Percentiles rank a stretch among this genome's conserved stretches.
Conservation (phyloP, 2,329 filamentous ascomycete species). For the Gyromitra esculenta region DNA sequence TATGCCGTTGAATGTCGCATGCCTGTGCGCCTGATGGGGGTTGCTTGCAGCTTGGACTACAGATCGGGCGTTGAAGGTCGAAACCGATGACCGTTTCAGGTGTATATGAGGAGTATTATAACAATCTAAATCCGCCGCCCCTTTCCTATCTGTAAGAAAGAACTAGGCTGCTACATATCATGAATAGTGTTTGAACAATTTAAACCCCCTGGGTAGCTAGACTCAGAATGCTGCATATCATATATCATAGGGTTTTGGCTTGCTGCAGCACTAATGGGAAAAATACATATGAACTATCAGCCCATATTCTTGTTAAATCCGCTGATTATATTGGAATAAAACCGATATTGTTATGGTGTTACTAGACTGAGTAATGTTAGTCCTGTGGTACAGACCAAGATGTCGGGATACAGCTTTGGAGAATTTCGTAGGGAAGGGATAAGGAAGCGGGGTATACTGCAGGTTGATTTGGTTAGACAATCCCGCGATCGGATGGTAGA, state of each 20-base stretch:
- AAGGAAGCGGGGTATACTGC: slow-evolving; percentile 2
- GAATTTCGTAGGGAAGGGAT: neutral
- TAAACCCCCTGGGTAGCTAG: slow-evolving; percentile 15
- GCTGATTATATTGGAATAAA: slow-evolving; percentile 19
- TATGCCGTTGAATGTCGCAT: slow-evolving; percentile 16
- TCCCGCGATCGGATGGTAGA: slow-evolving; percentile 24
- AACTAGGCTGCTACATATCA: slow-evolving; percentile 18
- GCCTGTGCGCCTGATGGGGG: neutral
- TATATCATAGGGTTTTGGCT: neutral
- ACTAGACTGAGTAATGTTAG: slow-evolving; percentile 19
- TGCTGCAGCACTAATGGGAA: neutral
- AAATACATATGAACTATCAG: slow-evolving; percentile 26
- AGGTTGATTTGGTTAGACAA: slow-evolving; percentile 25
- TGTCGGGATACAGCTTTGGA: slow-evolving; percentile 25
- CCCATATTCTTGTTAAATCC: slow-evolving; percentile 18
- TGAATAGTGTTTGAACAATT: slow-evolving; percentile 17
- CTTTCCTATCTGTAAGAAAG: neutral
- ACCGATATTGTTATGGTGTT: slow-evolving; percentile 19
- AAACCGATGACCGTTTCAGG: slow-evolving; percentile 34
- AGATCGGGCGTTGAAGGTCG: slow-evolving; percentile 9
- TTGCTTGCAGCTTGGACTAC: slow-evolving; percentile 1
- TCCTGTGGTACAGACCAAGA: slow-evolving; percentile 26
- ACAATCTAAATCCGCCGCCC: slow-evolving; percentile 17
- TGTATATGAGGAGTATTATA: slow-evolving; percentile 29
- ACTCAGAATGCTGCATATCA: slow-evolving; percentile 4